Conservation (phyloP, 2,329 filamentous ascomycete species). For the Cordyceps fumosorosea region DNA sequence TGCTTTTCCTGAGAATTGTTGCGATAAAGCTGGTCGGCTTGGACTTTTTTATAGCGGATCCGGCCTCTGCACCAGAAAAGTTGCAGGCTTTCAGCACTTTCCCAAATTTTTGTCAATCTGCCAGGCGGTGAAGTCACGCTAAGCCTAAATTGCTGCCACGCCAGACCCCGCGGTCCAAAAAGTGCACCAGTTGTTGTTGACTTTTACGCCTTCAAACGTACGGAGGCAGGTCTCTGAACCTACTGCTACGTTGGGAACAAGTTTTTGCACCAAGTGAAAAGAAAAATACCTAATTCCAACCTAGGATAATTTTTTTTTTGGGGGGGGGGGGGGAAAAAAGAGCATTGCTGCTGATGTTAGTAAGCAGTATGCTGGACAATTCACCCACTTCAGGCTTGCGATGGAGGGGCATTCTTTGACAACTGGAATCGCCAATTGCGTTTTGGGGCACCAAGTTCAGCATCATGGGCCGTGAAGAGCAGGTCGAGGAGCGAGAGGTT, state of each 20-base stretch:
- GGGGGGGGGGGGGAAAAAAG: no score
- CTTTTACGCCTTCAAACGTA: neutral
- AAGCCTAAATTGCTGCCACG: constrained; percentile 9
- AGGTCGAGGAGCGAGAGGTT: constrained; percentile 92
- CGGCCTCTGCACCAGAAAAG: constrained; percentile 6
- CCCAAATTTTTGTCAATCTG: constrained; percentile 24
- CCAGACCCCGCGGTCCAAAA: constrained; percentile 12
- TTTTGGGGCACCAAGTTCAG: neutral
- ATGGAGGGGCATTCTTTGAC: constrained; percentile 1
- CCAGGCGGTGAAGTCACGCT: constrained; percentile 28
- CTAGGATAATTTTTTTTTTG: neutral
- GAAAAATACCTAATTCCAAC: neutral
- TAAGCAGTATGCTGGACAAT: neutral
- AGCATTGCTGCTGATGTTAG: neutral
- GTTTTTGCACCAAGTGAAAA: neutral
- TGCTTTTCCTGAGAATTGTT: neutral
- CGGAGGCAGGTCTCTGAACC: no score
- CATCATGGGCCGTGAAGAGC: constrained; percentile 71
- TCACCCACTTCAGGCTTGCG: neutral
- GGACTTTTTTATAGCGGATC: constrained; percentile 4
- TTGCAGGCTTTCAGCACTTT: neutral
- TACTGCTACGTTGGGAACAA: no score
- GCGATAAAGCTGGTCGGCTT: constrained; percentile 10
- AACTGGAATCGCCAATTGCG: neutral
- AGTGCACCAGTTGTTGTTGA: neutral